A percentile compares a stretch with the other conserved stretches of the same genome.
Evolutionary conservation across 495 filamentous ascomycete genomes (phyloP).

Genomic region (Parathielavia hyrcaniae): DNA sequence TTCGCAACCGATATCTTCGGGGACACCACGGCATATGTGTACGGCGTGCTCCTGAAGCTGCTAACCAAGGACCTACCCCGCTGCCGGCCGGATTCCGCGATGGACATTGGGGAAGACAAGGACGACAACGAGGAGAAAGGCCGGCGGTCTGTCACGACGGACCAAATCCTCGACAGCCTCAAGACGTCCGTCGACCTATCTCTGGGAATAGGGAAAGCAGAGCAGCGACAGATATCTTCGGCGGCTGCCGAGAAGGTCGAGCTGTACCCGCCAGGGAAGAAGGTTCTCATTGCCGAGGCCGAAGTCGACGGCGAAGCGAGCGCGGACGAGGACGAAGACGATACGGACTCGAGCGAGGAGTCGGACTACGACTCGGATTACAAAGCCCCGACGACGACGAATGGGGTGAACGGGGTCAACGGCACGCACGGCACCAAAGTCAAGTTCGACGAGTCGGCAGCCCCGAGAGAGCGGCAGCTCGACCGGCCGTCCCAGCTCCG

Average conservation of each 20-base stretch:
- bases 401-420: conserved; percentile 29
- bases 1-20: conserved; percentile 55
- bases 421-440: conserved; percentile 30
- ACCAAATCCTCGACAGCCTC: conserved; percentile 42
- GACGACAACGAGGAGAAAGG: conserved; percentile 29
- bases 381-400: conserved; percentile 21
- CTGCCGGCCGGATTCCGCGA: conserved; percentile 52
- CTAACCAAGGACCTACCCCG: conserved; percentile 62
- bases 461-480: conserved; percentile 37
- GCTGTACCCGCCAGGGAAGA: conserved; percentile 38
- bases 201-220: conserved; percentile 45
- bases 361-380: conserved; percentile 33
- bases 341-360: conserved; percentile 36
- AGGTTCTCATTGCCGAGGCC: conserved; percentile 38
- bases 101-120: conserved; percentile 53
- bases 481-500: conserved; percentile 56
- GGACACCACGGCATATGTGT: conserved; percentile 63
- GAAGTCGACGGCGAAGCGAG: conserved; percentile 31
- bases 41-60: conserved; percentile 60
- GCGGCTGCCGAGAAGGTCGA: conserved; percentile 39
- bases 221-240: conserved; percentile 36
- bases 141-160: conserved; percentile 36
- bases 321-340: conserved; percentile 38
- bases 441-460: conserved; percentile 29
- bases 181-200: conserved; percentile 37